Percentiles rank a stretch among this genome's conserved stretches.
phyloP scores from a whole-genome alignment of 2,329 filamentous ascomycete species.

The Neonectria coccinea region DNA sequence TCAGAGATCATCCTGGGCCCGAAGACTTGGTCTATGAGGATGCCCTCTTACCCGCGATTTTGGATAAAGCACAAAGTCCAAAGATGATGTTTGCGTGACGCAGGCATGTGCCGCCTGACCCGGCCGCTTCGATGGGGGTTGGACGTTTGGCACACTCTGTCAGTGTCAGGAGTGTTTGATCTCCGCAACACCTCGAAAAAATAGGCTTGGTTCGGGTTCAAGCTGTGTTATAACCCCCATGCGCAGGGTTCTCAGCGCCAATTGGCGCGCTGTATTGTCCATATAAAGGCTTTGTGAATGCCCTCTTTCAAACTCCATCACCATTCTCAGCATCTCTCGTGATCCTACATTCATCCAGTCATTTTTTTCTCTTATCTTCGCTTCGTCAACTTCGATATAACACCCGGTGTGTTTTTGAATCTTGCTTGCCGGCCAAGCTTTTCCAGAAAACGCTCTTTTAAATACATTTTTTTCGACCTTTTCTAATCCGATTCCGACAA shows the following conservation, averaged over 20 bases:
- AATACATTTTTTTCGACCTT: not conserved
- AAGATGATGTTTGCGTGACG: not conserved
- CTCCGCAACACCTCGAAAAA: constrained; percentile 7
- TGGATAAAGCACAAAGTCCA: constrained; percentile 1
- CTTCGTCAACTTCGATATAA: not conserved
- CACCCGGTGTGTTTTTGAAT: constrained; percentile 38
- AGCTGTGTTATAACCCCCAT: constrained; percentile 7
- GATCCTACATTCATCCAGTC: not conserved
- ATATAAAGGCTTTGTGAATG: constrained; percentile 12
- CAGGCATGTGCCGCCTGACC: not conserved
- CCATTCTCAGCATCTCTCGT: not conserved
- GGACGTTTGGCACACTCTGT: constrained; percentile 1
- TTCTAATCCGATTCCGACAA: not conserved
- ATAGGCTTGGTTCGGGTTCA: not conserved
- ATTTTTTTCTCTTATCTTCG: not conserved
- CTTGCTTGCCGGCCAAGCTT: constrained; percentile 28
- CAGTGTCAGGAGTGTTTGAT: constrained; percentile 28
- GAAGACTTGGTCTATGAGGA: not conserved
- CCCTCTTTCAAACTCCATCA: not conserved
- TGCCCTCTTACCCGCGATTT: constrained; percentile 5
- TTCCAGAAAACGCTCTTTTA: not conserved
- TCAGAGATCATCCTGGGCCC: not conserved
- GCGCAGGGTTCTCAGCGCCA: not conserved
- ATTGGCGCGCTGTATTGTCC: not conserved
- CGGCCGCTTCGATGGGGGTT: constrained; percentile 1